phyloP scores from a whole-genome alignment of 768 basidiomycete genomes.

The Termitomyces titanicus region DNA sequence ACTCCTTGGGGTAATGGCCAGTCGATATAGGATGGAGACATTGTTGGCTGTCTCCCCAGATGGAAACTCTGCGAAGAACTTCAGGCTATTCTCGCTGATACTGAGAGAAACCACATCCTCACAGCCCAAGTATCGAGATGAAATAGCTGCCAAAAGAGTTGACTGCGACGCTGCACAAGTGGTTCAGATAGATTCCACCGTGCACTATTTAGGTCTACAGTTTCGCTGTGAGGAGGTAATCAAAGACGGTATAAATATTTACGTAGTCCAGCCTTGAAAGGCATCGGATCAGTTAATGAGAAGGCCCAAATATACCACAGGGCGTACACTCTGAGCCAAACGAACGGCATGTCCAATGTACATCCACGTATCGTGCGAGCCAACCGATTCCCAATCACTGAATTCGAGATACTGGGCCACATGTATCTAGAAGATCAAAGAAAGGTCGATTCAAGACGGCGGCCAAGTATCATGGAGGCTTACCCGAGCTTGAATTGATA shows the following conservation, averaged over 20 bases:
- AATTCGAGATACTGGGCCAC: slow-evolving; percentile 52
- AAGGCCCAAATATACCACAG: not conserved
- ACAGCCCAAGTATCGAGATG: slow-evolving; percentile 61
- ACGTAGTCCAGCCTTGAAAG: slow-evolving; percentile 48
- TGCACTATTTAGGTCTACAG: slow-evolving; percentile 52
- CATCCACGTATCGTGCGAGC: slow-evolving; percentile 49
- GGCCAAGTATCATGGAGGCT: slow-evolving; percentile 14
- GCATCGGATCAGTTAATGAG: not conserved
- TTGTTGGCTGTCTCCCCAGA: slow-evolving; percentile 56
- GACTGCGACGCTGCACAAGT: slow-evolving; percentile 43
- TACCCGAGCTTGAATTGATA: slow-evolving; percentile 55
- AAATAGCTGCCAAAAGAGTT: slow-evolving; percentile 71
- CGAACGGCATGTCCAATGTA: slow-evolving; percentile 58
- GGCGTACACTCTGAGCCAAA: slow-evolving; percentile 54
- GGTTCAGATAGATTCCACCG: slow-evolving; percentile 55
- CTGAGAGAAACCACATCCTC: slow-evolving; percentile 6
- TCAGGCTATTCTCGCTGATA: not conserved
- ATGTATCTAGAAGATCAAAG: slow-evolving; percentile 24
- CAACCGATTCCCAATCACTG: slow-evolving; percentile 45
- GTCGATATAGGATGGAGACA: slow-evolving; percentile 52
- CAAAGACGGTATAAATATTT: slow-evolving; percentile 4
- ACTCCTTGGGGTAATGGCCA: slow-evolving; percentile 48
- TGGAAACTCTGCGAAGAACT: slow-evolving; percentile 46
- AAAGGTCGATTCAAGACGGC: not conserved
- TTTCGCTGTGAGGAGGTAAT: not conserved